phyloP scores from a whole-genome alignment of 495 filamentous ascomycete genomes.

The Tuber melanosporum region DNA sequence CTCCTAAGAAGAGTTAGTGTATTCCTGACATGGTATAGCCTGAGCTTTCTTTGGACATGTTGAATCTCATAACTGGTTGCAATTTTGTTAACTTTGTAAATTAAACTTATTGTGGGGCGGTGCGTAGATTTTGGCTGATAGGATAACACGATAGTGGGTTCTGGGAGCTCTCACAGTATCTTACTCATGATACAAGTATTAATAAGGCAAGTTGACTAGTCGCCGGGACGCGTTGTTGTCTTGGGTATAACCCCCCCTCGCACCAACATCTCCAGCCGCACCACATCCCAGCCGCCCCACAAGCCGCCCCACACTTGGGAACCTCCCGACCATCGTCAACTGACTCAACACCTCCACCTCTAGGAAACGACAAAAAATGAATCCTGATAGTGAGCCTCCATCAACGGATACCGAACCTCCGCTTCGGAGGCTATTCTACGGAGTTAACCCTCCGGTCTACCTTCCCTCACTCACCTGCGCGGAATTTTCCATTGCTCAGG shows the following conservation, averaged over 20 bases:
- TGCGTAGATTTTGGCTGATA: too few species aligned
- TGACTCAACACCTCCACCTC: neutral
- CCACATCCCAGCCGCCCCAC: neutral
- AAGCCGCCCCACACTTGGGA: neutral
- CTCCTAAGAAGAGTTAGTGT: too few species aligned
- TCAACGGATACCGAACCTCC: conserved; percentile 1
- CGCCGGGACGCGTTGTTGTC: neutral
- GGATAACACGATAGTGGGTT: neutral
- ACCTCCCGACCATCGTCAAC: neutral
- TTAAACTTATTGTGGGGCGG: too few species aligned
- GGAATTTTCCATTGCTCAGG: neutral
- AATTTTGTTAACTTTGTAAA: too few species aligned
- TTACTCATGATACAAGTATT: too few species aligned
- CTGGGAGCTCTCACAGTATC: neutral
- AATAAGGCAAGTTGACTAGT: neutral
- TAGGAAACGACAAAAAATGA: neutral
- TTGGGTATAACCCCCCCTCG: neutral
- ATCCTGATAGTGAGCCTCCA: neutral
- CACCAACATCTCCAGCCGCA: neutral
- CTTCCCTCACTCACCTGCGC: neutral
- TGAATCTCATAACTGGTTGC: too few species aligned
- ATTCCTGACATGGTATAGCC: too few species aligned
- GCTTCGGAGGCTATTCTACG: neutral
- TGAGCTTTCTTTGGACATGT: too few species aligned
- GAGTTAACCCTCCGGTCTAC: neutral